Evolutionary conservation across 306 rosid species (phyloP), one percentile per base, ranked within the genome.

Genomic region (Betula pendula): DNA sequence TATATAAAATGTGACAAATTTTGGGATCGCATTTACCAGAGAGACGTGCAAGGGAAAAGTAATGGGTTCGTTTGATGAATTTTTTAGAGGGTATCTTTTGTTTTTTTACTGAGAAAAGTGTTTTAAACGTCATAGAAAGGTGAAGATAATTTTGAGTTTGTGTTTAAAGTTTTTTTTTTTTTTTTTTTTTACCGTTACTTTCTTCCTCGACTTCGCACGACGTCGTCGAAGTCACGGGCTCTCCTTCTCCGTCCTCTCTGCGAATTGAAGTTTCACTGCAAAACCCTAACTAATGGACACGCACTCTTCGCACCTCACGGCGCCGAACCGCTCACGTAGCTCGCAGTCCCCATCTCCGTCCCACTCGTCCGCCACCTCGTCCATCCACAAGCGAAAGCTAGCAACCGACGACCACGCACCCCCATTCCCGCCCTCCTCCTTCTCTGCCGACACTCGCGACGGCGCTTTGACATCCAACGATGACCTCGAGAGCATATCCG

Each of bases 401-500:
- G 89, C 90, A n/a, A 69, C 96, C 5, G 96, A 92, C 22, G 97
- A 91, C 76, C 97, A 90, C 84, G 97, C 86, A 25, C 98, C 97
- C 5, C 98, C 96, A 15, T 95, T 92, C 65, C 97, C 96, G 11
- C 97, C 97, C 50, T 94, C 97, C 5, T 95, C 97, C 50, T 89
- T 89, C 83, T 93, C 97, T 43, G 93, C 97, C 27, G 97, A 95
- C 81, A 91, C 97, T 0, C 95, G 97, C 63, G 98, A 95, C 81
- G 99, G 96, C 48, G 93, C 97, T 0, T 70, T 94, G 69, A 94
- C 98, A 20, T 87, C 97, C 75, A 95, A 91, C 45, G 99, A 95
- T 77, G 98, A 92, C 72, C 97, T 95, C 65, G 97, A 92, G 85
- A 95, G 99, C 88, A 96, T 96, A 44, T 96, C 99, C 19, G 96